Evolutionary conservation across 768 basidiomycete genomes (phyloP).

Genomic region (Macrocybe gigantea): DNA sequence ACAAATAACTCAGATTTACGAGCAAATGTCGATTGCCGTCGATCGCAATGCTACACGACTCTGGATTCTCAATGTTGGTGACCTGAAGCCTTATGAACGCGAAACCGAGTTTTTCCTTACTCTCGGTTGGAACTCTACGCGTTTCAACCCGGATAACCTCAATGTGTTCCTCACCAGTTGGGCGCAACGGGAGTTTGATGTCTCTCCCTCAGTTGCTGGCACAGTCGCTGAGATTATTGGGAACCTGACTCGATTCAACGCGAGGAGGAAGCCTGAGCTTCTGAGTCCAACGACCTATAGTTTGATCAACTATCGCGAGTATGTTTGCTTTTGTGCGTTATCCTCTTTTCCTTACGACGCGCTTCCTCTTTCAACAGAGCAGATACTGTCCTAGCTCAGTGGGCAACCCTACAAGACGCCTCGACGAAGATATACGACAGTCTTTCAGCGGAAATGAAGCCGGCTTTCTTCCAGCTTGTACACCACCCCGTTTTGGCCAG

Average conservation of each 20-base stretch:
- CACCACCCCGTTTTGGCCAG: slow-evolving; percentile 60
- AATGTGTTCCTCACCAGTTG: slow-evolving; percentile 46
- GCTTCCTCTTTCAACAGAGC: slow-evolving; percentile 32
- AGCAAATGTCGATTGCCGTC: slow-evolving; percentile 65
- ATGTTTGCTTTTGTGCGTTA: slow-evolving; percentile 15
- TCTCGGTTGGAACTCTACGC: slow-evolving; percentile 53
- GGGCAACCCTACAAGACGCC: slow-evolving; percentile 40
- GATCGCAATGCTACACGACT: slow-evolving; percentile 51
- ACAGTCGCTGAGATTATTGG: slow-evolving; percentile 47
- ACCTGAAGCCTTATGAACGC: slow-evolving; percentile 70
- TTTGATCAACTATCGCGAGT: slow-evolving; percentile 66
- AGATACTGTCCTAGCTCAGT: slow-evolving; percentile 46
- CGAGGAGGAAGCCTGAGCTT: slow-evolving; percentile 62
- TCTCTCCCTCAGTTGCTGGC: slow-evolving; percentile 30
- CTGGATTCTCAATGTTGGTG: slow-evolving; percentile 75
- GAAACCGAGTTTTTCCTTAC: slow-evolving; percentile 65
- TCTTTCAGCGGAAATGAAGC: slow-evolving; percentile 38
- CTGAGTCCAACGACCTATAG: slow-evolving; percentile 58
- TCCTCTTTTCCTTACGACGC: not conserved
- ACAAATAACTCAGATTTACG: slow-evolving; percentile 36
- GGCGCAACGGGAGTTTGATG: slow-evolving; percentile 62
- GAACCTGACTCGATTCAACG: slow-evolving; percentile 51
- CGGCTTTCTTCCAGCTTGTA: slow-evolving; percentile 69
- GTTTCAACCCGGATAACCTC: slow-evolving; percentile 51
- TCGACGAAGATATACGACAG: slow-evolving; percentile 52